phyloP scores from a whole-genome alignment of 495 filamentous ascomycete species.

The Aspergillus conjunctus region DNA sequence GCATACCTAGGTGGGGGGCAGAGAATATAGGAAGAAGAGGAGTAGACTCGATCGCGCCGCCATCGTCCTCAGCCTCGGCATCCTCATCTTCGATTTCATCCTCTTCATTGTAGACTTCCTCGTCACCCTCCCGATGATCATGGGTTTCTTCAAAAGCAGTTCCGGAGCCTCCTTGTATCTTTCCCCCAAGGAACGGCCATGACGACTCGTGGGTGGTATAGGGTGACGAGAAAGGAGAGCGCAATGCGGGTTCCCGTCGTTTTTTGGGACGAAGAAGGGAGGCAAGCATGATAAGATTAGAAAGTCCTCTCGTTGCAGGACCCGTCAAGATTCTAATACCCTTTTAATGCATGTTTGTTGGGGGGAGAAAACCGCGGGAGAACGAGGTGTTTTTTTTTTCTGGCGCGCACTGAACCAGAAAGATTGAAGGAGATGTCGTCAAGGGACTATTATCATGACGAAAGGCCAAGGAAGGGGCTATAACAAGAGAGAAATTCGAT shows the following conservation, averaged over 20 bases:
- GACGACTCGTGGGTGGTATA: conserved; percentile 36
- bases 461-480: conserved; percentile 9
- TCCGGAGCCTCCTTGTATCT: conserved; percentile 5
- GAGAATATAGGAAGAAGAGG: conserved; percentile 83
- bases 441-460: not conserved
- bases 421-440: not conserved
- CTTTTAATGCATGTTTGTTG: conserved; percentile 3
- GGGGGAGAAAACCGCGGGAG: not conserved
- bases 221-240: conserved; percentile 53
- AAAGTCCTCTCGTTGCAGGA: conserved; percentile 3
- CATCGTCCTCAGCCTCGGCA: conserved; percentile 54
- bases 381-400: conserved; percentile 1
- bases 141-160: conserved; percentile 42
- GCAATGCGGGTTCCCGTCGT: conserved; percentile 38
- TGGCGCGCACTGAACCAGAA: too few relatives aligned
- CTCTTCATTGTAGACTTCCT: conserved; percentile 49
- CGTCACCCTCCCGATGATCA: conserved; percentile 34
- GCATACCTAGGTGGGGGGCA: conserved; percentile 71
- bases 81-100: conserved; percentile 47
- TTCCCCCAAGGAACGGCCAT: conserved; percentile 35
- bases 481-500: conserved; percentile 9
- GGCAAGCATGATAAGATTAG: conserved; percentile 42
- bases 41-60: conserved; percentile 56
- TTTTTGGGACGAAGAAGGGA: conserved; percentile 52
- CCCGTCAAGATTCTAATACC: not conserved